Percentiles rank a stretch among this genome's conserved stretches.
These are phyloP conservation scores for Trametes meyenii DNA, from an alignment of 768 basidiomycete genomes.

Conservation along the genomic window DNA sequence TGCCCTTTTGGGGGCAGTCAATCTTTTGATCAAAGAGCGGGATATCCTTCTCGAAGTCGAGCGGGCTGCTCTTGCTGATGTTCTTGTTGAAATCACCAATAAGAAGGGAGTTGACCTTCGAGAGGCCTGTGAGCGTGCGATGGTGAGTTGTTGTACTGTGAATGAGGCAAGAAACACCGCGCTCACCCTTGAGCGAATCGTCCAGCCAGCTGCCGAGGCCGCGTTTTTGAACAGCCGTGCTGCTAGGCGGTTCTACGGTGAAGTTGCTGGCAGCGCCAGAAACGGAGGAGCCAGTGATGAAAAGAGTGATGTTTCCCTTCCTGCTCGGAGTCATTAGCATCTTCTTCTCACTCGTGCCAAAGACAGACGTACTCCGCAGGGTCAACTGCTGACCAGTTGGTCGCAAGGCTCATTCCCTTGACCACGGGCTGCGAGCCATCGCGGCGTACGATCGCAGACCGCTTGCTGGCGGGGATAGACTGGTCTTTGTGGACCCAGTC, in stretches of 20 bases:
- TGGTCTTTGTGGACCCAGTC: constrained; percentile 48
- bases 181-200: constrained; percentile 3
- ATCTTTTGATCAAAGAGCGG: constrained; percentile 26
- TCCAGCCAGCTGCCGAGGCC: constrained; percentile 15
- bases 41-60: constrained; percentile 27
- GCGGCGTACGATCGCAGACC: constrained; percentile 35
- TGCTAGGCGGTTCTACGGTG: constrained; percentile 8
- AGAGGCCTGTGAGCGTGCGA: background rate
- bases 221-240: constrained; percentile 7
- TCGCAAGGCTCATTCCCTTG: constrained; percentile 44
- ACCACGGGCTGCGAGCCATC: constrained; percentile 41
- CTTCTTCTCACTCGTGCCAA: background rate
- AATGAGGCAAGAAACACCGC: background rate
- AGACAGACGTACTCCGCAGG: background rate
- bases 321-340: background rate
- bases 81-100: constrained; percentile 24
- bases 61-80: constrained; percentile 14
- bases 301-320: constrained; percentile 21
- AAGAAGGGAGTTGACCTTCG: background rate
- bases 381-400: constrained; percentile 40
- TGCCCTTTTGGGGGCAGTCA: constrained; percentile 24
- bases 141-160: too few species aligned
- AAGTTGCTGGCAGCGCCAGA: constrained; percentile 18
- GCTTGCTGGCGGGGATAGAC: constrained; percentile 39
- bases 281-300: constrained; percentile 16